Conservation (phyloP, 257 asterid species). For the Capsicum chinense region DNA sequence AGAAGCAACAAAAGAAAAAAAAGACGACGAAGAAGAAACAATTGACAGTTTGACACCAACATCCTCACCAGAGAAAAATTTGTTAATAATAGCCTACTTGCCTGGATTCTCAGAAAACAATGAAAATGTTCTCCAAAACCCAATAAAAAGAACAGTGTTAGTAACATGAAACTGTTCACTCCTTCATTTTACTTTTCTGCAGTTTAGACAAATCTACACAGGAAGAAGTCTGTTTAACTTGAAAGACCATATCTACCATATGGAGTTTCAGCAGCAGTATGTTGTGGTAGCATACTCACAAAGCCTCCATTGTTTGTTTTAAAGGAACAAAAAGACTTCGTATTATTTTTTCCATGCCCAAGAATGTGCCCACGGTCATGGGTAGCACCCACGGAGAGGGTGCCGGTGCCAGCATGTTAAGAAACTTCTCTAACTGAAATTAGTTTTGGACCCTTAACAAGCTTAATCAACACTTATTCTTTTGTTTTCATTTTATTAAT, state of each 20-base stretch:
- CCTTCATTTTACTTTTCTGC: not conserved
- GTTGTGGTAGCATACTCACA: not conserved
- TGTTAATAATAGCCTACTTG: not conserved
- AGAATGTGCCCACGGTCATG: not conserved
- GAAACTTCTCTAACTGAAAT: not conserved
- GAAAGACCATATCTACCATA: not conserved
- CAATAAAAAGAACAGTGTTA: not conserved
- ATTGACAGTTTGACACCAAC: not conserved
- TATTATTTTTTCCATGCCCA: not conserved
- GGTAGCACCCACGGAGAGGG: not conserved
- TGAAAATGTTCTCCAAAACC: not conserved
- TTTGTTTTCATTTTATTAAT: not conserved
- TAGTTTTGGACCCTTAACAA: not conserved
- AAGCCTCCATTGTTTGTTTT: not conserved
- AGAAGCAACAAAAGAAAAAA: not conserved
- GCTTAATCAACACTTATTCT: not conserved
- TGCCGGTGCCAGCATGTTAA: not conserved
- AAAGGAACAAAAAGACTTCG: not conserved
- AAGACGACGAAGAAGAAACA: not conserved
- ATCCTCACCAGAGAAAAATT: not conserved
- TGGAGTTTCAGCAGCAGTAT: not conserved
- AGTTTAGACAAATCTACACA: not conserved
- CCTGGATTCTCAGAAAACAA: not conserved
- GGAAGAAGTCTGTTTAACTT: not conserved
- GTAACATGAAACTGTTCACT: not conserved